Conservation (phyloP, 2,329 filamentous ascomycete genomes). For the Xylariaceae sp. region DNA sequence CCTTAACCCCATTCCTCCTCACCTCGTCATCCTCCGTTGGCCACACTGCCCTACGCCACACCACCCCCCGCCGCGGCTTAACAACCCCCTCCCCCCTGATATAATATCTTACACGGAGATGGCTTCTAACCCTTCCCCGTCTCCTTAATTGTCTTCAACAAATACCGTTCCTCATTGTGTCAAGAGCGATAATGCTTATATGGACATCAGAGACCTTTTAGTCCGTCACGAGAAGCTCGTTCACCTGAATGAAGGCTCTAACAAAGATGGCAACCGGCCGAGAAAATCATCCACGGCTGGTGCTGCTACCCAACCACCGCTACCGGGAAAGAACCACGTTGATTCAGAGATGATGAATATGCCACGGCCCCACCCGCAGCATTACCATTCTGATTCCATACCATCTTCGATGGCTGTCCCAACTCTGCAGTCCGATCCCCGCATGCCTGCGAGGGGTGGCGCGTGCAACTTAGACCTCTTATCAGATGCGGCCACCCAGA, state of each 20-base stretch:
- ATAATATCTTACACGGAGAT: slow-evolving; percentile 13
- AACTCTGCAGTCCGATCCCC: slow-evolving; percentile 45
- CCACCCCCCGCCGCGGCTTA: slow-evolving; percentile 20
- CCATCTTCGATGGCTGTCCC: slow-evolving; percentile 36
- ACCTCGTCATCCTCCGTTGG: slow-evolving; percentile 20
- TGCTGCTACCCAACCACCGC: slow-evolving; percentile 39
- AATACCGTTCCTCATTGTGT: slow-evolving; percentile 18
- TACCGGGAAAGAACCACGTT: slow-evolving; percentile 46
- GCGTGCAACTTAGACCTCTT: slow-evolving; percentile 56
- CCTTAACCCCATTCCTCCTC: slow-evolving; percentile 18
- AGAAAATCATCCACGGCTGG: slow-evolving; percentile 50
- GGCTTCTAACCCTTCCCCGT: slow-evolving; percentile 12
- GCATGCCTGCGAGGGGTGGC: slow-evolving; percentile 42
- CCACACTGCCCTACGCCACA: slow-evolving; percentile 16
- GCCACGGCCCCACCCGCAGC: slow-evolving; percentile 35
- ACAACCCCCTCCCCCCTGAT: slow-evolving; percentile 16
- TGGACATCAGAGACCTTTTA: slow-evolving; percentile 61
- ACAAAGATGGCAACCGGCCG: slow-evolving; percentile 49
- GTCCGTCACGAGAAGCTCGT: slow-evolving; percentile 62
- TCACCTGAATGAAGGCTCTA: slow-evolving; percentile 55
- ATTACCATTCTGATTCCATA: slow-evolving; percentile 42
- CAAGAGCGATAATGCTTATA: slow-evolving; percentile 46
- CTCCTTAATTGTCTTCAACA: slow-evolving; percentile 17
- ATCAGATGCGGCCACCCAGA: slow-evolving; percentile 54
- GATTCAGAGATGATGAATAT: slow-evolving; percentile 46